phyloP scores from a whole-genome alignment of 108 stramenopile species.

The Chaetoceros tenuissimus region DNA sequence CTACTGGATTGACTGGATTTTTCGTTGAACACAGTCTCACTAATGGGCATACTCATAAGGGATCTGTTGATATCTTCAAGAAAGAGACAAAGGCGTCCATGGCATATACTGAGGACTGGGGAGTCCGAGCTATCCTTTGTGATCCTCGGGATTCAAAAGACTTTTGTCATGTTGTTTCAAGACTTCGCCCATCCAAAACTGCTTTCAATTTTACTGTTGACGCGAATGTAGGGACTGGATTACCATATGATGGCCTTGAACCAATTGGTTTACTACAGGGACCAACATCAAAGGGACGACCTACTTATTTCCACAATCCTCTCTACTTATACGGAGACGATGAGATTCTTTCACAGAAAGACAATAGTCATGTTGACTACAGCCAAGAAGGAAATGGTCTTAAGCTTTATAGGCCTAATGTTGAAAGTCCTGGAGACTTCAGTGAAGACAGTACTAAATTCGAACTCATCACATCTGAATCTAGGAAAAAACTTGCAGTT shows the following conservation, averaged over 20 bases:
- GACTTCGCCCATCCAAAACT: slow-evolving; percentile 18
- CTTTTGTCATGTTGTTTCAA: slow-evolving; percentile 27
- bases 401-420: slow-evolving; percentile 2
- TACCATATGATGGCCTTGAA: slow-evolving; percentile 38
- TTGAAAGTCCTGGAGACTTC: slow-evolving; percentile 8
- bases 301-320: slow-evolving; percentile 36
- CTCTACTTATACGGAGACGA: slow-evolving; percentile 32
- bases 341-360: slow-evolving; percentile 28
- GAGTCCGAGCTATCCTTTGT: slow-evolving; percentile 16
- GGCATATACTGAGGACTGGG: slow-evolving; percentile 28
- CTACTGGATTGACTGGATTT: slow-evolving; percentile 19
- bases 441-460: slow-evolving; percentile 17
- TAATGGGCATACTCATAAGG: slow-evolving; percentile 18
- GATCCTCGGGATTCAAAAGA: slow-evolving; percentile 28
- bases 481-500: slow-evolving; percentile 14
- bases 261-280: slow-evolving; percentile 31
- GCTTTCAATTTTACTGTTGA: slow-evolving; percentile 12
- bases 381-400: slow-evolving; percentile 33
- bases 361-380: slow-evolving; percentile 14
- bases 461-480: slow-evolving; percentile 22
- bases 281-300: slow-evolving; percentile 32
- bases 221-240: slow-evolving; percentile 23
- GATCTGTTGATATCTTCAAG: slow-evolving; percentile 22
- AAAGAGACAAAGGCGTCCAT: slow-evolving; percentile 25
- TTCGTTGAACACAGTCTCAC: slow-evolving; percentile 21